These are phyloP conservation scores for Teratosphaeria epicoccoides DNA, from an alignment of 2,329 filamentous ascomycete genomes.

Conservation along the genomic window DNA sequence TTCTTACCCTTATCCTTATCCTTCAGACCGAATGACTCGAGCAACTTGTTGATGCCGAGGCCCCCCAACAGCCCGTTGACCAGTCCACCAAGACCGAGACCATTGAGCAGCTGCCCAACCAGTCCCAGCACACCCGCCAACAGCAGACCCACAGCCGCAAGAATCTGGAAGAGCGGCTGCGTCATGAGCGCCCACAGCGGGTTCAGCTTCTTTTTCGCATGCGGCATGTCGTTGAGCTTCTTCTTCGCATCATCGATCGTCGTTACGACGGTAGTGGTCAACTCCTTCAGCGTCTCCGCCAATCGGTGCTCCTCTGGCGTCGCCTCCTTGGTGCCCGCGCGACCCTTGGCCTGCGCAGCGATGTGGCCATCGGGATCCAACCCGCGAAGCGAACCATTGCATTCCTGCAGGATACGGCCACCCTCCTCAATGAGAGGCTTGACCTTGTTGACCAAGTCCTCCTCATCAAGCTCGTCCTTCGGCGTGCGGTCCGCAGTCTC, in stretches of 20 bases:
- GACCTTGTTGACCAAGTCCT: conserved; percentile 75
- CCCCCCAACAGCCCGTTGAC: conserved; percentile 70
- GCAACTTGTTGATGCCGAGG: conserved; percentile 63
- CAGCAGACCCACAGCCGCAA: conserved; percentile 76
- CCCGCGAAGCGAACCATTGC: conserved; percentile 75
- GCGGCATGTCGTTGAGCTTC: conserved; percentile 82
- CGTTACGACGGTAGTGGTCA: conserved; percentile 68
- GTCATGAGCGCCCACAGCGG: conserved; percentile 74
- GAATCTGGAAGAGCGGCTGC: conserved; percentile 85
- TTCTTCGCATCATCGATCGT: conserved; percentile 82
- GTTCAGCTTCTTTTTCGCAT: conserved; percentile 90
- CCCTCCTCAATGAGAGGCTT: conserved; percentile 84
- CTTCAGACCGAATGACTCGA: conserved; percentile 60
- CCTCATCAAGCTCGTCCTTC: conserved; percentile 81
- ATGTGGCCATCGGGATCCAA: conserved; percentile 84
- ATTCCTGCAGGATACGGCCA: conserved; percentile 68
- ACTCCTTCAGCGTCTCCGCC: conserved; percentile 74
- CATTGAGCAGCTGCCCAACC: conserved; percentile 69
- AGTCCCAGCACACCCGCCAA: conserved; percentile 74
- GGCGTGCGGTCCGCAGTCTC: conserved; percentile 69
- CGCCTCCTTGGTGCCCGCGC: conserved; percentile 62
- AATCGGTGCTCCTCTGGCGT: conserved; percentile 75
- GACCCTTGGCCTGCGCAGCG: conserved; percentile 73
- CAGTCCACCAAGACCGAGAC: conserved; percentile 70
- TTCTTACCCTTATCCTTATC: conserved; percentile 38